Evolutionary conservation across 2,329 filamentous ascomycete genomes (phyloP), one percentile per base, ranked within the genome.

Genomic region (Aureobasidium sp.): DNA sequence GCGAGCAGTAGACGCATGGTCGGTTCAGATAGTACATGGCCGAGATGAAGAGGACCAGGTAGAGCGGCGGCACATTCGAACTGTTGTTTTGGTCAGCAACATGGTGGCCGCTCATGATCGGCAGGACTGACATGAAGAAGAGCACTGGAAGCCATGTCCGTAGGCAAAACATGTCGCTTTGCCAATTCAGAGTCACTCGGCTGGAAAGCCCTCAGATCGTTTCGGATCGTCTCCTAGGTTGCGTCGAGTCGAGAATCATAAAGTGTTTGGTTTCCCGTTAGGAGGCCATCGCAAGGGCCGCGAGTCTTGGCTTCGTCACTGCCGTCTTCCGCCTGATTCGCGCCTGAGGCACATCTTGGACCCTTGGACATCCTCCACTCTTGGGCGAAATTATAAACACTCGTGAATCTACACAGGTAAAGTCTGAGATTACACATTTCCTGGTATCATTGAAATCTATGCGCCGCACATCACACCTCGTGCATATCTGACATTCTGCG

Each of bases 1-100:
- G 87, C 64, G 91, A 96, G 84, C 94, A 99, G 82, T 99, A 99
- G 69, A 96, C 88, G 79, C 94, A 99, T 60, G 94, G 94, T 61
- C 93, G 87, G 78, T 97, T 96, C 70, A 99, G 87, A 77, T 96
- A 90, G 81, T 96, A 97, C 67, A 92, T 96, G 75, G 92, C 91
- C 67, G 91, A 82, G 79, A 99, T 74, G 72, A 80, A 80, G 71
- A 80, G 75, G 65, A 79, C 67, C 64, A 80, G 74, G 70, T 80
- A 81, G 65, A 80, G 72, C 12, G 79, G 78, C 5, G 78, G 77
- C 34, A 78, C 76, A 65, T 78, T 77, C 31, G 76, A 79, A 59
- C 77, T 77, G 65, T 71, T 63, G 58, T 70, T 22, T 36, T 41
- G 20, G 37, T 49, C 25, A 63, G 60, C 53, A 45, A 57, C 20